Evolutionary conservation across 1,139 yeast genomes (phyloP), one percentile per base, ranked within the genome.

Genomic region (Yamadazyma atmosphaerica): DNA sequence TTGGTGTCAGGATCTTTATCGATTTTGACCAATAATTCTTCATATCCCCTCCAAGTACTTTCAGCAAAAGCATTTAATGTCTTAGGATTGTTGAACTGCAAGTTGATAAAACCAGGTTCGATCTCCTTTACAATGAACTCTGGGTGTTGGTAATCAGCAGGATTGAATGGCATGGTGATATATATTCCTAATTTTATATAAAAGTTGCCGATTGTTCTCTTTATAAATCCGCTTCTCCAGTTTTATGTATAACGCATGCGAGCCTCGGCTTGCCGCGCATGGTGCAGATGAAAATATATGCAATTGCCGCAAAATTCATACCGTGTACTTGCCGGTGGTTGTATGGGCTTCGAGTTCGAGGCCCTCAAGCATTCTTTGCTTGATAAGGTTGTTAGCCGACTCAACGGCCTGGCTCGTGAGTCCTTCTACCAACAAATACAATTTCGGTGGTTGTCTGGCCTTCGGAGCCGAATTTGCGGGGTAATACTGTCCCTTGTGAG

Each of bases 401-500:
- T 69, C 63, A 1, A 90, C 88, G 4, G 83, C 73, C 12, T 65
- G 61, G 41, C 83, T 85, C 4, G 82, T 78, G 18, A 77, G 75
- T 2, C 94, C 92, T 58, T 92, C 98, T 26, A 92, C 81, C 33
- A 86, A 67, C 31, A 92, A 63, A 51, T 85, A 87, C 40, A 92
- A 66, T 60, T 87, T 88, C 22, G 85, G 89, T 2, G 80, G 83
- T 1, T 57, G 65, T 60, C 60, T 64, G 25, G 56, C 51, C 4
- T 61, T 66, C 15, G 56, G 55, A 35, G 55, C 56, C 0, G 81
- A 79, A 22, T 58, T 60, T 0, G 83, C 73, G 1, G 89, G 80
- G 51, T 86, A 85, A 56, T 66, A 90, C 45, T 76, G 79, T 10
- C 98, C 98, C 55, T 83, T 87, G 37, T 81, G 80, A 1, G 97